Percentiles rank a stretch among this genome's conserved stretches.
Conservation (phyloP, 306 rosid species). For the Prunus fruticosa region DNA sequence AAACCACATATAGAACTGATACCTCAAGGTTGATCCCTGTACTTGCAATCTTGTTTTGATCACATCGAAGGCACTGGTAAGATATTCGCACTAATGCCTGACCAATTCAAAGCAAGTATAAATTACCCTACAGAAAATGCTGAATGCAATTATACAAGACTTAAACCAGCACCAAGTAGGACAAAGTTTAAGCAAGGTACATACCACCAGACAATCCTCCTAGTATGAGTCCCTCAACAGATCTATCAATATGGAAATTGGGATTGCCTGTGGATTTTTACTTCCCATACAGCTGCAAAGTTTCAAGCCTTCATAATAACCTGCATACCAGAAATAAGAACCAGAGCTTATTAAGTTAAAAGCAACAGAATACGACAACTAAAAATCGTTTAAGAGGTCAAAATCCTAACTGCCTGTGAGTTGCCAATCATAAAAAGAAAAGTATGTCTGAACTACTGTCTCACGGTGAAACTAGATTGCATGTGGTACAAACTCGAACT, state of each 20-base stretch:
- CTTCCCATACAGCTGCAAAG: constrained; percentile 53
- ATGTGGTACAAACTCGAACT: neutral
- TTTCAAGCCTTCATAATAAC: constrained; percentile 77
- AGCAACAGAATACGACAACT: neutral
- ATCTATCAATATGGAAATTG: constrained; percentile 44
- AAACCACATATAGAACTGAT: constrained; percentile 10
- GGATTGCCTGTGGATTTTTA: constrained; percentile 44
- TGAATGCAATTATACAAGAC: neutral
- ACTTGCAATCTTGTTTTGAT: constrained; percentile 86
- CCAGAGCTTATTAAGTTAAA: neutral
- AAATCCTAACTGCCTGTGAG: neutral
- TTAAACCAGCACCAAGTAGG: neutral
- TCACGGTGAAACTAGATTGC: neutral
- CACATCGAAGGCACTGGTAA: constrained; percentile 86
- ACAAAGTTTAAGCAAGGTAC: constrained; percentile 31
- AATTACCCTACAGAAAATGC: neutral
- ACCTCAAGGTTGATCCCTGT: constrained; percentile 77
- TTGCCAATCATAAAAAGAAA: neutral
- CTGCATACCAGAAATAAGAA: constrained; percentile 25
- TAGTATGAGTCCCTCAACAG: constrained; percentile 69
- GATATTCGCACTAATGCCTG: constrained; percentile 75
- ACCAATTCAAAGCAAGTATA: constrained; percentile 19
- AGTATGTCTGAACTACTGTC: neutral
- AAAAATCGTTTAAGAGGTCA: neutral
- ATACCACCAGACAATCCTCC: constrained; percentile 94